Percentiles rank a stretch among this genome's conserved stretches.
Conservation (phyloP, 805 yeast species). For the Tetrapisispora namnaoensis region DNA sequence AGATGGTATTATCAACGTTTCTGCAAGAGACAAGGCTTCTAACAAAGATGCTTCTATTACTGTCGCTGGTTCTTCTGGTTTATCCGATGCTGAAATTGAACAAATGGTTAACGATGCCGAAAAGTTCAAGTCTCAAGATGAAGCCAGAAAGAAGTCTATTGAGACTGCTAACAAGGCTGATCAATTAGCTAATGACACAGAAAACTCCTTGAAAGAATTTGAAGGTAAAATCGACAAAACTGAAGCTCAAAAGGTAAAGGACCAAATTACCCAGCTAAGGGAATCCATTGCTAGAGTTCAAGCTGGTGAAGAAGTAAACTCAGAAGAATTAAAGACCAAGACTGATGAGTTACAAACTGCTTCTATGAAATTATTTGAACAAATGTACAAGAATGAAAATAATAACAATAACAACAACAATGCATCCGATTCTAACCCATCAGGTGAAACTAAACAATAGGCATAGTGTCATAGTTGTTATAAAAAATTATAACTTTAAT, state of each 20-base stretch:
- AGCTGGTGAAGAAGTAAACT: conserved; percentile 46
- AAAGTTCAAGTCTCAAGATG: conserved; percentile 86
- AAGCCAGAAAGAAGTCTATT: conserved; percentile 73
- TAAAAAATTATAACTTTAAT: background rate
- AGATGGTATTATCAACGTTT: conserved; percentile 91
- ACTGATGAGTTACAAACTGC: conserved; percentile 68
- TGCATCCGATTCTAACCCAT: background rate
- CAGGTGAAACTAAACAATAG: conserved; percentile 11
- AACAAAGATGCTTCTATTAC: conserved; percentile 88
- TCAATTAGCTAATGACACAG: conserved; percentile 77
- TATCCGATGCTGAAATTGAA: conserved; percentile 87
- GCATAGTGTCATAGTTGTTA: background rate
- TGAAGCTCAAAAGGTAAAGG: conserved; percentile 39
- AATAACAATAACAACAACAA: conserved; percentile 1
- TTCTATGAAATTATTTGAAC: conserved; percentile 68
- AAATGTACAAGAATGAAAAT: conserved; percentile 34
- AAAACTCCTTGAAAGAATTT: conserved; percentile 70
- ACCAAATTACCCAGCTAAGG: conserved; percentile 48
- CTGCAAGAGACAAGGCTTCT: conserved; percentile 90
- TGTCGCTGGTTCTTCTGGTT: conserved; percentile 87
- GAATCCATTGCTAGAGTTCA: conserved; percentile 57
- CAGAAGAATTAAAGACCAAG: conserved; percentile 56
- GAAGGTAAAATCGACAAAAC: conserved; percentile 46
- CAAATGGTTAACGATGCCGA: conserved; percentile 98
- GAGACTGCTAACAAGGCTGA: conserved; percentile 75